Base-by-base conservation (phyloP, 371 early-diverging fungal genomes). In the Zychaea mexicana region DNA sequence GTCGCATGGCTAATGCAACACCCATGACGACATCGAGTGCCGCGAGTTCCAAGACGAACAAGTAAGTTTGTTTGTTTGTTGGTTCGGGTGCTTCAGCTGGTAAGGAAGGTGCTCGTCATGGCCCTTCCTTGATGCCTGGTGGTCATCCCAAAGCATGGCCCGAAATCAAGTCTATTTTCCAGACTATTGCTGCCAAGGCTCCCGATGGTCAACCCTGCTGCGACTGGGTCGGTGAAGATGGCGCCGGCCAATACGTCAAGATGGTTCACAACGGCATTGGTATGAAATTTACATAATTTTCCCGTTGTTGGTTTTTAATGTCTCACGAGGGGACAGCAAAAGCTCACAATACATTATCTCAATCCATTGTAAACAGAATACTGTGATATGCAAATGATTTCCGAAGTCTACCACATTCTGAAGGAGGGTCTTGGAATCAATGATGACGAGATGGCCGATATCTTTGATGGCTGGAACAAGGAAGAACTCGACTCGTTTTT, bases 251-350 rank as follows among this genome's bases (percentile, higher is more conserved):
- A 87, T 99, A 97, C 81, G 99, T 99, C 76, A 99, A 99, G 88
- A 99, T 98, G 97, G 99, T 99, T 33, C 99, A 99, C 89, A 99
- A 99, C 83, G 99, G 99, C 75, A 99, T 99, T 69, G 81, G 76
- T 75, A 75, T 69, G 72, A 65, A 22, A 9, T 46, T 26, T 17
- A 30, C n/a, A n/a, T n/a, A n/a, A n/a, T n/a, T n/a, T n/a, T n/a
- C n/a, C n/a, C n/a, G n/a, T n/a, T n/a, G n/a, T n/a, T n/a, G n/a
- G n/a, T n/a, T n/a, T n/a, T n/a, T n/a, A n/a, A n/a, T n/a, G n/a
- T n/a, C n/a, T n/a, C n/a, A n/a, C n/a, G n/a, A n/a, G n/a, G n/a
- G n/a, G n/a, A n/a, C n/a, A n/a, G n/a, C n/a, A n/a, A n/a, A n/a
- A n/a, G n/a, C n/a, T n/a, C n/a, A n/a, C n/a, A n/a, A n/a, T n/a